These are phyloP conservation scores for Tricholoma hemisulphureum DNA, from an alignment of 768 basidiomycete species.

Conservation along the genomic window DNA sequence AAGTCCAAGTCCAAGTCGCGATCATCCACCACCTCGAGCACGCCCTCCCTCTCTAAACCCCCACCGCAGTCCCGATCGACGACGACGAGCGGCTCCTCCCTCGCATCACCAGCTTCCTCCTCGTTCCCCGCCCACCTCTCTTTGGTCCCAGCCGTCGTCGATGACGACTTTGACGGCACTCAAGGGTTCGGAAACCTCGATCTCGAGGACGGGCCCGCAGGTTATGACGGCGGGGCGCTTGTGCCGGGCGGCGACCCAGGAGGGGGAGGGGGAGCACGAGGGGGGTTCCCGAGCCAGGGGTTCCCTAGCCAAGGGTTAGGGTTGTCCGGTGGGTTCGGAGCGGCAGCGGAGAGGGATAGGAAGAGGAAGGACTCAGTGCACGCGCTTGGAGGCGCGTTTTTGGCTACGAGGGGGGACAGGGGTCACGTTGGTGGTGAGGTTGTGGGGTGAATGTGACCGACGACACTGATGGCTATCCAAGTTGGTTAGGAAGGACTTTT, in stretches of 20 bases:
- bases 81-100: not conserved
- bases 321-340: not conserved
- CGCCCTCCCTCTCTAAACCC: no score
- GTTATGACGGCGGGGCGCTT: not conserved
- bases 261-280: not conserved
- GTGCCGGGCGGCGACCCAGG: not conserved
- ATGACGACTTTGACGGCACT: not conserved
- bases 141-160: not conserved
- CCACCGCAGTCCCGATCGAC: not conserved
- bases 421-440: not conserved
- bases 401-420: not conserved
- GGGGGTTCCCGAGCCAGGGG: not conserved
- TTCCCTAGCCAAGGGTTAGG: not conserved
- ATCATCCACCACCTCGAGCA: no score
- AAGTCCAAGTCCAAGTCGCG: not conserved
- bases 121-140: not conserved
- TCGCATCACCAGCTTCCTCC: not conserved
- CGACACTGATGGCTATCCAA: no score
- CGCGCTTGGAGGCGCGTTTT: not conserved
- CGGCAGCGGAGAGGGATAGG: not conserved
- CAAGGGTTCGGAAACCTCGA: not conserved
- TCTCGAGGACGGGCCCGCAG: not conserved
- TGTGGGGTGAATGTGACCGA: no score
- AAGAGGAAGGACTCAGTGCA: constrained; percentile 2
- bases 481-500: no score